Evolutionary conservation across 345 rosid species (phyloP), one percentile per base, ranked within the genome.

Genomic region (Moringa oleifera): DNA sequence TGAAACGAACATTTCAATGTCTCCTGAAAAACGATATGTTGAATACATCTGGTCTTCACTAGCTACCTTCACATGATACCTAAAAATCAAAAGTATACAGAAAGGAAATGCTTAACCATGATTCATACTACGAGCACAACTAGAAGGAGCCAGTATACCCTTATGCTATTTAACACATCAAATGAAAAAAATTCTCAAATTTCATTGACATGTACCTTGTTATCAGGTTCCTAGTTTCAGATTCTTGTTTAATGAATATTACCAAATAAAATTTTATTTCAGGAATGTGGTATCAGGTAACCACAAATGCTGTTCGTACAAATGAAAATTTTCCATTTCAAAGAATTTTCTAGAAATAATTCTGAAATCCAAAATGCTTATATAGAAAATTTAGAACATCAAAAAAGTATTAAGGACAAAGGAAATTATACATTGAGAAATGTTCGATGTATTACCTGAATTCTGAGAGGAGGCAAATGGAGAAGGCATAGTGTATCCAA

Each of bases 391-490:
- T 41, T 41, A 41, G 33, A 41, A 4, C 12, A 41, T 41, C 17
- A 19, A 19, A n/a, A 51, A 51, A 7, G 4, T 10, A 51, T 51
- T n/a, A 47, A 47, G 51, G 5, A 12, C 1, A 12, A 1, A 47
- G 15, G 6, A 3, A 1, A 47, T 47, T 12, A 47, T 4, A 47
- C 2, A 2, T 18, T 8, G 33, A 28, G 2, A 51, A 67, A 50
- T 23, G 25, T 24, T 72, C 21, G 52, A 58, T 25, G 13, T 57
- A 62, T 62, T 74, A 90, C 99, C 99, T 82, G 99, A 90, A 71
- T 83, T 84, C 69, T 90, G 97, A 23, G 97, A 90, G 52, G 91
- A 90, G 20, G 92, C 85, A 73, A 76, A 75, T 54, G 95, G 85
- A 21, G 97, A 94, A 52, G 92, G 87, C 85, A 85, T 74, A 41